phyloP scores from a whole-genome alignment of 1,284 basidiomycete species.

The Pyrrhoderma lamaoense region DNA sequence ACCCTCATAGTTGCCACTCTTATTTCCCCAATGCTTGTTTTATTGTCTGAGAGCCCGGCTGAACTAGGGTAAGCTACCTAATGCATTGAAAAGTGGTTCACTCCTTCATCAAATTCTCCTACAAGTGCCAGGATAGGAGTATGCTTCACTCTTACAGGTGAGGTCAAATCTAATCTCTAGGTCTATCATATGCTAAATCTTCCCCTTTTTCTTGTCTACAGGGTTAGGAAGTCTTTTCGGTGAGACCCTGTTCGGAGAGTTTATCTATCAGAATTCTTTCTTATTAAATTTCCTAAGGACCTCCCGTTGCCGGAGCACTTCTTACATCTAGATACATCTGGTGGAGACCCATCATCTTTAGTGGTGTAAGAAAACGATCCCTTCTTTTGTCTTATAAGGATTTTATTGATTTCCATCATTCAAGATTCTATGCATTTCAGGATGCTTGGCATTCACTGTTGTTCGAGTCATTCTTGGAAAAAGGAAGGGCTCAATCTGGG shows the following conservation, averaged over 20 bases:
- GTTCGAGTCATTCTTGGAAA: not conserved
- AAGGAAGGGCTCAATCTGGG: not conserved
- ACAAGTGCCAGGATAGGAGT: conserved; percentile 8
- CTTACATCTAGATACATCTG: conserved; percentile 5
- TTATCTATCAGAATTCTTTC: too few relatives aligned
- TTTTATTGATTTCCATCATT: too few relatives aligned
- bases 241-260: not conserved
- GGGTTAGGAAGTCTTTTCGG: conserved; percentile 5
- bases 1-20: conserved; percentile 3
- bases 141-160: conserved; percentile 9
- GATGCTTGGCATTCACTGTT: not conserved
- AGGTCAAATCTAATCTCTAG: not conserved
- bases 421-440: not conserved
- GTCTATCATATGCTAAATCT: too few relatives aligned
- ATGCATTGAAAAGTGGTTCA: too few relatives aligned
- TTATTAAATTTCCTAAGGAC: not conserved
- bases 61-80: conserved; percentile 12
- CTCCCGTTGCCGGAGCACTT: conserved; percentile 11
- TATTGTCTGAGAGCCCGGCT: conserved; percentile 4
- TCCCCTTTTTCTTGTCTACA: not conserved
- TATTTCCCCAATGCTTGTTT: conserved; percentile 7
- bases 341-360: conserved; percentile 14
- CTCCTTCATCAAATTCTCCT: not conserved
- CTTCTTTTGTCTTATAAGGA: not conserved
- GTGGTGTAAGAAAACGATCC: conserved; percentile 1